A percentile compares a stretch with the other conserved stretches of the same genome.
These are phyloP conservation scores for Avena eriantha DNA, from an alignment of 176 grass and related monocot species.

Conservation along the genomic window DNA sequence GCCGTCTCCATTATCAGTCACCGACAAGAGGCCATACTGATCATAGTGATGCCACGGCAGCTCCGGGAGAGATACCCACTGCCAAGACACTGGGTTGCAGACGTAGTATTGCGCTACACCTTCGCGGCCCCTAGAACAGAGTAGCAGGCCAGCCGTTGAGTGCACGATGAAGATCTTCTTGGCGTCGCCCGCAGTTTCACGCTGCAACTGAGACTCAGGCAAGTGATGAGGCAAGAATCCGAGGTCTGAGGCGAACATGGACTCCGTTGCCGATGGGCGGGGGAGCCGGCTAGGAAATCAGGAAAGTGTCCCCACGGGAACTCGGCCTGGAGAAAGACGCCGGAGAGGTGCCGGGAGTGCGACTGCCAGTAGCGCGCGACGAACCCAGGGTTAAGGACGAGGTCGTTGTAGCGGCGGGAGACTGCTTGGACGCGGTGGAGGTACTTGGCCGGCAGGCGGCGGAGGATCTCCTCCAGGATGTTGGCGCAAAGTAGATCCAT, in stretches of 20 bases:
- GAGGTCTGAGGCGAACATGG: background rate
- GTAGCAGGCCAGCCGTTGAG: background rate
- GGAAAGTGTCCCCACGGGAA: background rate
- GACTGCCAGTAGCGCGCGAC: background rate
- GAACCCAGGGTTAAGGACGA: background rate
- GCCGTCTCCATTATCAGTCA: background rate
- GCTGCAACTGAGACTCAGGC: background rate
- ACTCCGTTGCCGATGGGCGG: background rate
- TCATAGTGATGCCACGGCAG: background rate
- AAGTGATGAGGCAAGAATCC: background rate
- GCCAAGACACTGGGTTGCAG: background rate
- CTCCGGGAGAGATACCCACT: background rate
- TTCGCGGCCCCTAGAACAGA: background rate
- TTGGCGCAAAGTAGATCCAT: background rate
- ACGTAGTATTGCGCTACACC: background rate
- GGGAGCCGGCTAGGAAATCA: background rate
- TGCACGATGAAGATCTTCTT: background rate
- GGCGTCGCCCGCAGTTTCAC: background rate
- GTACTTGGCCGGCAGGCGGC: background rate
- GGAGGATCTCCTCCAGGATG: background rate
- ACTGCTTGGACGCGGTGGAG: background rate
- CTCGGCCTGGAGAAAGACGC: constrained; percentile 8
- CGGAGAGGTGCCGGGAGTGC: background rate
- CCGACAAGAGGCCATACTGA: background rate
- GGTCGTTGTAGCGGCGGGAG: background rate